Evolutionary conservation across 129 eudicot species (phyloP), one percentile per base, ranked within the genome.

Genomic region (Arctium minus): DNA sequence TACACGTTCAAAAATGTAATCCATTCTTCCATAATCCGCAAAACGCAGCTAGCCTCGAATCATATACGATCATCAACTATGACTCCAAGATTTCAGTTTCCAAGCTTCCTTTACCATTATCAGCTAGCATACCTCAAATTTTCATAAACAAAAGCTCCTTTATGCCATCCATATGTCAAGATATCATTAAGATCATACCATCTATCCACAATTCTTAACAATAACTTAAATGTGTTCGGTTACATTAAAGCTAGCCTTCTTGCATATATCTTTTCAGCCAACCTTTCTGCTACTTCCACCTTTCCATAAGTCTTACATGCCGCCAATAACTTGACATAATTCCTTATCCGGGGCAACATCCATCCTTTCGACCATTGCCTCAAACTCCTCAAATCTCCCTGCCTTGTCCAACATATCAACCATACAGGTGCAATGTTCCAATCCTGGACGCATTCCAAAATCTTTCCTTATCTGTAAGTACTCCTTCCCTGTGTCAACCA

Each of bases 341-440:
- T 73, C 90, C 30, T 78, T 83, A 32, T 90, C 94, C 0, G 94
- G 94, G 22, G 77, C 79, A 37, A 10, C 73, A 62, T 77, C 88
- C 86, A 86, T 81, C 83, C 7, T 50, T 50, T 86, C 80, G 7
- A 86, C 82, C 77, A 86, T 27, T 2, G 10, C 38, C 53, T 62
- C 86, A 1, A 80, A 86, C 76, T 81, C 90, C 70, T 88, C 89
- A 56, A 90, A 71, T 74, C 86, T 76, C 79, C 94, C 92, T 0
- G 80, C 88, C 60, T 92, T 74, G 42, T 90, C 94, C 86, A 90
- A 80, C 94, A 90, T 84, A 88, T 86, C 94, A 75, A 88, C 90
- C 89, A 90, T 88, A 82, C 94, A 90, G n/a, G 89, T 88, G 53
- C 83, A 90, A 88, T 88, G 94, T 60, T 86, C 90, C 89, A 90